phyloP scores from a whole-genome alignment of 1,284 basidiomycete genomes.

The Pseudozyma thailandica region DNA sequence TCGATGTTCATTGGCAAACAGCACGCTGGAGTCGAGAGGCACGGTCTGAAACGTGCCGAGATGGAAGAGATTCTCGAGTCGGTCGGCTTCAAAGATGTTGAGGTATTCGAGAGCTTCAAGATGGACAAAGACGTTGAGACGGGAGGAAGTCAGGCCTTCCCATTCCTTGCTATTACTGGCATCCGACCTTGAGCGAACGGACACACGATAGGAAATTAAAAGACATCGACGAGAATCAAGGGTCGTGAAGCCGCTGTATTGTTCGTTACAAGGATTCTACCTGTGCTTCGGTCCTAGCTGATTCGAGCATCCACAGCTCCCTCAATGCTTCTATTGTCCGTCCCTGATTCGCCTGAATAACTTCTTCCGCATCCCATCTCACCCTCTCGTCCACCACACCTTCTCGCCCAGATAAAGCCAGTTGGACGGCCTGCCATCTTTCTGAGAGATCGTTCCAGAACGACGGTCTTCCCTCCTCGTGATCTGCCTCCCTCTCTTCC shows the following conservation, averaged over 20 bases:
- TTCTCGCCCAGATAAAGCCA: background rate
- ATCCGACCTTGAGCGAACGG: slow-evolving; percentile 9
- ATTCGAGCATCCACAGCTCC: slow-evolving; percentile 33
- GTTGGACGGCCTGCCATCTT: slow-evolving; percentile 26
- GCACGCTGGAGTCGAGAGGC: slow-evolving; percentile 45
- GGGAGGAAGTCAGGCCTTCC: slow-evolving; percentile 16
- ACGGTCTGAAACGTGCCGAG: slow-evolving; percentile 33
- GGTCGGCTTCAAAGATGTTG: slow-evolving; percentile 34
- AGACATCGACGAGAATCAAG: background rate
- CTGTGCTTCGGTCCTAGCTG: background rate
- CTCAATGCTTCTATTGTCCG: slow-evolving; percentile 27
- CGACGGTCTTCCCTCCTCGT: slow-evolving; percentile 1
- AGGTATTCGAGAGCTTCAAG: slow-evolving; percentile 47
- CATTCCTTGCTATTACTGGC: slow-evolving; percentile 44
- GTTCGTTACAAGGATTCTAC: background rate
- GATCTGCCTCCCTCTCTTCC: slow-evolving; percentile 9
- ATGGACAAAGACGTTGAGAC: slow-evolving; percentile 36
- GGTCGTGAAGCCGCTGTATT: background rate
- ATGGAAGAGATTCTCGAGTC: slow-evolving; percentile 32
- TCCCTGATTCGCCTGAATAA: slow-evolving; percentile 10
- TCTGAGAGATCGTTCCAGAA: slow-evolving; percentile 23
- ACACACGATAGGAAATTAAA: background rate
- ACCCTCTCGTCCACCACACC: background rate
- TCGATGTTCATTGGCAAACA: background rate
- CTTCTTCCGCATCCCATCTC: slow-evolving; percentile 13